Evolutionary conservation across 768 basidiomycete species (phyloP), one percentile per base, ranked within the genome.

Genomic region (Macrolepiota fuliginosa): DNA sequence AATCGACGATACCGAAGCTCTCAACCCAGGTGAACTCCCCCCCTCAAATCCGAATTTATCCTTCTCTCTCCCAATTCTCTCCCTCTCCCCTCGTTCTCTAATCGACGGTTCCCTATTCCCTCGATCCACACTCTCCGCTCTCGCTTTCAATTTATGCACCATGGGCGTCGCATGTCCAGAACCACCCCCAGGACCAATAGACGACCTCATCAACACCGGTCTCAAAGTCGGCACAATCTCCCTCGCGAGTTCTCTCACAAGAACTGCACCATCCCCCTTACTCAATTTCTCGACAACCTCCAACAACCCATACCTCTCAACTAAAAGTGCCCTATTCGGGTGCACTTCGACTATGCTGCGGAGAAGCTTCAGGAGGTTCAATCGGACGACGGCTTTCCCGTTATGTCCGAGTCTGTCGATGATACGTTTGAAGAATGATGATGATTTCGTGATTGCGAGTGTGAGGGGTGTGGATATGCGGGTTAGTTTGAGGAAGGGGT

Each of bases 401-500:
- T 79, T 87, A 77, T 70, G 69, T 78, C 67, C 67, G 3, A 98
- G 82, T 27, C 92, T 82, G 63, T 97, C 95, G 63, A 94, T 84
- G 62, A 97, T 84, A 11, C 94, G 89, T 65, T 86, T 86, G 83
- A 96, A 92, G 77, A 99, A 94, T 25, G 87, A 80, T 3, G 93
- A 77, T 2, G 83, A 83, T 63, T 88, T 89, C 37, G 94, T 85
- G 47, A 98, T 83, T 17, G 86, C 85, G 25, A 92, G 84, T 1
- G 92, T 88, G 39, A 98, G 72, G 1, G 79, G 72, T 0, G 83
- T 81, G 0, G 96, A 98, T 7, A 93, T 73, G 11, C 95, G 90
- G 56, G 89, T 86, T 50, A 98, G 90, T 79, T 97, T 97, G 70
- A 96, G 84, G 75, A 95, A 90, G 0, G 94, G 92, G 55, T 96